Base-by-base conservation (phyloP, 495 filamentous ascomycete genomes). In the Hypoxylon fragiforme region DNA sequence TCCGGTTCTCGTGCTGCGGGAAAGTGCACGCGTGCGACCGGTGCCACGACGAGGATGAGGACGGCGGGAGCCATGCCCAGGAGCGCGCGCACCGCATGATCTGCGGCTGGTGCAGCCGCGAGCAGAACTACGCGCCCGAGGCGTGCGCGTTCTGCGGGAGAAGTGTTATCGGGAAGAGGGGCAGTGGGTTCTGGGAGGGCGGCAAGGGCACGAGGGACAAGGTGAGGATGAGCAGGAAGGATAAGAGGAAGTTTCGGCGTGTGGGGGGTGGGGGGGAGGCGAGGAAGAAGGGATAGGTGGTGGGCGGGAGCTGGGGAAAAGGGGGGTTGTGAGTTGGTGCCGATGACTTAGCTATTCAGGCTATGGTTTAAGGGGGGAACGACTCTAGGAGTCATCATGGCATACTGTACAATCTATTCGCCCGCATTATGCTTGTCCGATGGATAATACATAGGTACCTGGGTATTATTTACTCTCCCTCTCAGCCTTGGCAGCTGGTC, bases 71-170 rank as follows among this genome's bases (percentile, higher is more conserved):
- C 24, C 91, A 96, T 67, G 76, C 78, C 0, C 85, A 88, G 50
- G 91, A 95, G 71, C 88, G 91, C 73, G 91, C 90, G 2, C 89
- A 89, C 57, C 73, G 90, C 32, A 96, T 96, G 91, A 83, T 96
- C 16, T 96, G 90, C 68, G 88, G 88, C 16, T 88, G 78, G 67
- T 92, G 89, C 64, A 89, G 85, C 11, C 72, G 91, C 42, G 91
- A 96, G 73, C 89, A 94, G 77, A 86, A 86, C 48, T 96, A 88
- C 67, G 72, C 84, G 30, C 85, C 87, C 0, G 89, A 95, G 62
- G 86, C 87, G 41, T 96, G 91, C 60, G 79, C 74, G 0, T 82
- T 91, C 41, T 96, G 91, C 66, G 86, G 83, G 54, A 72, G 85
- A n/a, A 77, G 73, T 15, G 78, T 96, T 1, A 76, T 90, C n/a